Evolutionary conservation across 805 yeast genomes (phyloP).

Genomic region (Hanseniaspora mollemarum): DNA sequence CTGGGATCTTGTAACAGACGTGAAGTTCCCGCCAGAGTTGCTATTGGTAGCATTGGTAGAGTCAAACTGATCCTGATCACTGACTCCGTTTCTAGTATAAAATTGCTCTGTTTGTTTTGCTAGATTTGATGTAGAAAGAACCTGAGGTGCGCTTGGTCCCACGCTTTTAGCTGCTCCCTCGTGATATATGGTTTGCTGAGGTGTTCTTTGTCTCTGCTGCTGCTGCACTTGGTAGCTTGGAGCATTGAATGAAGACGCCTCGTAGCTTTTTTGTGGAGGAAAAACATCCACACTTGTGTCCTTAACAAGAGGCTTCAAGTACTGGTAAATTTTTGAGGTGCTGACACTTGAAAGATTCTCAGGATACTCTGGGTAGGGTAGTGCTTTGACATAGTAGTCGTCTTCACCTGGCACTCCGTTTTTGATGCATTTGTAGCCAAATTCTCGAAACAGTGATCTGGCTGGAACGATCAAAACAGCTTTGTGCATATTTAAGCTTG

Average conservation of each 20-base stretch:
- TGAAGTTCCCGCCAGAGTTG: not conserved
- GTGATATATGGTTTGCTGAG: not conserved
- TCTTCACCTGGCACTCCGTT: conserved; percentile 74
- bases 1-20: not conserved
- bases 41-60: not conserved
- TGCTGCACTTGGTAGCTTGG: not conserved
- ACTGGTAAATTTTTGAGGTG: not conserved
- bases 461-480: conserved; percentile 80
- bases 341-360: conserved; percentile 23
- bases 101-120: not conserved
- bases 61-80: not conserved
- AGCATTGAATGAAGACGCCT: not conserved
- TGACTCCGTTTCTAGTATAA: not conserved
- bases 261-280: not conserved
- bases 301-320: not conserved
- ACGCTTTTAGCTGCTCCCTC: not conserved
- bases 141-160: not conserved
- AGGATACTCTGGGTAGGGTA: conserved; percentile 21
- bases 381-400: conserved; percentile 60
- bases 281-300: not conserved
- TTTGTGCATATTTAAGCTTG: conserved; percentile 32
- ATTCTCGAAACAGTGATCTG: conserved; percentile 75
- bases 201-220: not conserved
- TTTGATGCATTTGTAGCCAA: conserved; percentile 73
- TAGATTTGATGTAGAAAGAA: not conserved